Evolutionary conservation across 2,329 filamentous ascomycete species (phyloP).

Genomic region (Camillea tinctor): DNA sequence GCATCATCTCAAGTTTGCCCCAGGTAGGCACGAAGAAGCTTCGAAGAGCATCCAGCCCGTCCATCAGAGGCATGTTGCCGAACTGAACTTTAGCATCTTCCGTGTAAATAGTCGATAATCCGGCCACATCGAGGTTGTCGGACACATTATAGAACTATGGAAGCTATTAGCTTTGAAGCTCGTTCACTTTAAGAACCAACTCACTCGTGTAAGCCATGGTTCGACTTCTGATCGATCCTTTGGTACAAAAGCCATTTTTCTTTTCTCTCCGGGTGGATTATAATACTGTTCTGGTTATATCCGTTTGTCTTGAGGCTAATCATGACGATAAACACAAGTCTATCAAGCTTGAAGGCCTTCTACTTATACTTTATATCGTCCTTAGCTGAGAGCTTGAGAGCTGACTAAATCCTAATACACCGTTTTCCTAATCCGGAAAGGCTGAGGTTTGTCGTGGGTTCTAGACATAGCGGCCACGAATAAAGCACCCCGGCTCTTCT

Average conservation of each 20-base stretch:
- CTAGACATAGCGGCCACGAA: neutral
- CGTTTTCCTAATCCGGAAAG: constrained; percentile 23
- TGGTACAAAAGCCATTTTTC: constrained; percentile 23
- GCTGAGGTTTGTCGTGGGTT: neutral
- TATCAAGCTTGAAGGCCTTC: neutral
- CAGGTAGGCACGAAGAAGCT: constrained; percentile 14
- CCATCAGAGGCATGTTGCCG: constrained; percentile 18
- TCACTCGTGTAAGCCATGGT: constrained; percentile 19
- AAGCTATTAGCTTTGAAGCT: neutral
- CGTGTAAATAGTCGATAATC: constrained; percentile 15
- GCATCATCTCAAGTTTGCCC: constrained; percentile 20
- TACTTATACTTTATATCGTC: constrained; percentile 11
- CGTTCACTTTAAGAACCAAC: neutral
- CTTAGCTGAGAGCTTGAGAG: neutral
- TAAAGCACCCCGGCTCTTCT: neutral
- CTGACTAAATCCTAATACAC: constrained; percentile 17
- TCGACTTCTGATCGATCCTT: constrained; percentile 16
- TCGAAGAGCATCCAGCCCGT: constrained; percentile 16
- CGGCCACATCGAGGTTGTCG: constrained; percentile 20
- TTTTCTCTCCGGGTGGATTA: neutral
- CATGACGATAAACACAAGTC: neutral
- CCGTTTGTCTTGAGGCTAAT: neutral
- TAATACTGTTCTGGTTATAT: neutral
- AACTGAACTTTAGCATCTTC: constrained; percentile 20
- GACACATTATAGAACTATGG: constrained; percentile 16